Conservation (phyloP, 345 rosid genomes). For the Stellera chamaejasme region DNA sequence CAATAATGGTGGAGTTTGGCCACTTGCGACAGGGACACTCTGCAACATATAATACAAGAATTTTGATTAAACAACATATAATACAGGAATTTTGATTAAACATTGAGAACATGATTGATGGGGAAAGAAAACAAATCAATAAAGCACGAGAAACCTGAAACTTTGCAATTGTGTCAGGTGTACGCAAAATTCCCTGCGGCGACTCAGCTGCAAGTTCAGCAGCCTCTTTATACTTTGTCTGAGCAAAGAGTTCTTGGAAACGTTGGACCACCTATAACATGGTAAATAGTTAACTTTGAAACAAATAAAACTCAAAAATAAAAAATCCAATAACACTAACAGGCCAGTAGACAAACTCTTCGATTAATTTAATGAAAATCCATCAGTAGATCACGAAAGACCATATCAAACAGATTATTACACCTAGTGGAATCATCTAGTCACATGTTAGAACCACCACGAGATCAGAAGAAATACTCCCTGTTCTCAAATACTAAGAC, state of each 20-base stretch:
- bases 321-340: too few species aligned
- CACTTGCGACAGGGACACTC: constrained; percentile 99
- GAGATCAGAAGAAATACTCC: too few species aligned
- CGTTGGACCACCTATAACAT: constrained; percentile 75
- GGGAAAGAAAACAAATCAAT: background rate
- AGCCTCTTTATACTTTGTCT: constrained; percentile 94
- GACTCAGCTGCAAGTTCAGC: constrained; percentile 99
- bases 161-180: constrained; percentile 89
- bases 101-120: background rate
- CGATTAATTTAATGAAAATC: too few species aligned
- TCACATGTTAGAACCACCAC: too few species aligned
- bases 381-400: too few species aligned
- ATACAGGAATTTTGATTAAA: background rate
- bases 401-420: too few species aligned
- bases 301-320: background rate
- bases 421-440: too few species aligned
- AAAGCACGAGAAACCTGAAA: constrained; percentile 57
- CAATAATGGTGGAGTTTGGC: constrained; percentile 91
- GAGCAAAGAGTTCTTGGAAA: constrained; percentile 91
- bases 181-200: constrained; percentile 88
- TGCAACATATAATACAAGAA: constrained; percentile 17
- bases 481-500: too few species aligned
- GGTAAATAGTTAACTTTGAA: too few species aligned
- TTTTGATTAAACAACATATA: background rate
- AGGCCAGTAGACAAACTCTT: too few species aligned